phyloP scores from a whole-genome alignment of 1,284 basidiomycete species.

The Cystobasidium pallidum region DNA sequence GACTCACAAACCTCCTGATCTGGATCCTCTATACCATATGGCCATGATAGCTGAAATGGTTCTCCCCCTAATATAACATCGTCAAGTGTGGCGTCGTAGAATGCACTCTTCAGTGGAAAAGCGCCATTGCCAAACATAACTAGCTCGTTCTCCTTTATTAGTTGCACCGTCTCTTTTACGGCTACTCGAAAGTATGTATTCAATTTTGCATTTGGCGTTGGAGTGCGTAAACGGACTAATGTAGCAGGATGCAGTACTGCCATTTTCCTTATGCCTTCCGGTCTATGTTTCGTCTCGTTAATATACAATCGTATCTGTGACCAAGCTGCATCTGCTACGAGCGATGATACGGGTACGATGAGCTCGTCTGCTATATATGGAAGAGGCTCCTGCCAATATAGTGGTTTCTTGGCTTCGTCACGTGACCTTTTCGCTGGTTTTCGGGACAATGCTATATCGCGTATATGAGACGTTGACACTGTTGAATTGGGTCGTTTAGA shows the following conservation, averaged over 20 bases:
- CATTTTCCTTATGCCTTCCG: constrained; percentile 9
- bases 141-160: constrained; percentile 24
- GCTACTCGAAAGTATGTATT: constrained; percentile 21
- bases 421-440: constrained; percentile 2
- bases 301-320: constrained; percentile 14
- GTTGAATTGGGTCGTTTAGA: not conserved
- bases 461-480: constrained; percentile 2
- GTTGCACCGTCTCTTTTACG: constrained; percentile 16
- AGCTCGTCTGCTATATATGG: constrained; percentile 17
- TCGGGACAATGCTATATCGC: constrained; percentile 8
- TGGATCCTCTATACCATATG: constrained; percentile 18
- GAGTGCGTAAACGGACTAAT: constrained; percentile 29
- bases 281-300: not conserved
- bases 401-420: not conserved
- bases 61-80: constrained; percentile 31
- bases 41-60: constrained; percentile 19
- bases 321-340: constrained; percentile 25
- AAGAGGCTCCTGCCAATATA: constrained; percentile 22
- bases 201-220: constrained; percentile 5
- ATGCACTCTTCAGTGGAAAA: constrained; percentile 13
- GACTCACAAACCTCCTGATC: constrained; percentile 35
- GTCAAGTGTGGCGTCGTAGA: constrained; percentile 1
- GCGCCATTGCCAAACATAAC: constrained; percentile 25
- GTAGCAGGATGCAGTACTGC: constrained; percentile 29
- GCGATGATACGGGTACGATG: constrained; percentile 30